phyloP scores from a whole-genome alignment of 495 filamentous ascomycete genomes.

The Trichoderma asperelloides region DNA sequence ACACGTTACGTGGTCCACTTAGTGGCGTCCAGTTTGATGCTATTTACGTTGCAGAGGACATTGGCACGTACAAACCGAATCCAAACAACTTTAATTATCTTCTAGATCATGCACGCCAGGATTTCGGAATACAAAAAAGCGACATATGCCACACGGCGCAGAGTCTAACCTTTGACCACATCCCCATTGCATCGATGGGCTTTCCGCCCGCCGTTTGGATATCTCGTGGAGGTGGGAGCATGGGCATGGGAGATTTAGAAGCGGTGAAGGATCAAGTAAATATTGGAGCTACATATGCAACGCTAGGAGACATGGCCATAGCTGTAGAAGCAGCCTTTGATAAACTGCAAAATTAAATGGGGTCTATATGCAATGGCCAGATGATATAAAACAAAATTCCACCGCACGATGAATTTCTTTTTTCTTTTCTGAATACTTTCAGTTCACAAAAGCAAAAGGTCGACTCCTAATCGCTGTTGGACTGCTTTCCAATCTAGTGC shows the following conservation, averaged over 20 bases:
- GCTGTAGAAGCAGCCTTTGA: constrained; percentile 4
- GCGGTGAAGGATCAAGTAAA: neutral
- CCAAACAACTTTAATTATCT: constrained; percentile 59
- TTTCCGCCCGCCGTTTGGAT: constrained; percentile 62
- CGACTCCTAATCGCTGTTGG: neutral
- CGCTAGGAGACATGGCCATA: constrained; percentile 4
- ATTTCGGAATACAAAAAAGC: constrained; percentile 43
- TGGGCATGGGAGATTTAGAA: neutral
- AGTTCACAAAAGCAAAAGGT: neutral
- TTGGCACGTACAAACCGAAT: constrained; percentile 69
- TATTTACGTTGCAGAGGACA: constrained; percentile 66
- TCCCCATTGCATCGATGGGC: constrained; percentile 52
- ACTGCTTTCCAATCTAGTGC: neutral
- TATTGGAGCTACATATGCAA: neutral
- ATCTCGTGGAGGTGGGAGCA: constrained; percentile 39
- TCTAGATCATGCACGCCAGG: constrained; percentile 39
- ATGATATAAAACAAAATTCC: neutral
- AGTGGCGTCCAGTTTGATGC: constrained; percentile 47
- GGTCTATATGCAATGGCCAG: neutral
- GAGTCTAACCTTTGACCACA: constrained; percentile 63
- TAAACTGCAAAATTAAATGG: neutral
- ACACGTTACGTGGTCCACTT: constrained; percentile 40
- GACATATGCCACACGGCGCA: constrained; percentile 62
- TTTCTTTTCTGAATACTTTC: neutral
- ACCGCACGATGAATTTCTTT: too few species aligned